Evolutionary conservation across 495 filamentous ascomycete genomes (phyloP), one percentile per base, ranked within the genome.

Genomic region (Aeminium ludgeri): DNA sequence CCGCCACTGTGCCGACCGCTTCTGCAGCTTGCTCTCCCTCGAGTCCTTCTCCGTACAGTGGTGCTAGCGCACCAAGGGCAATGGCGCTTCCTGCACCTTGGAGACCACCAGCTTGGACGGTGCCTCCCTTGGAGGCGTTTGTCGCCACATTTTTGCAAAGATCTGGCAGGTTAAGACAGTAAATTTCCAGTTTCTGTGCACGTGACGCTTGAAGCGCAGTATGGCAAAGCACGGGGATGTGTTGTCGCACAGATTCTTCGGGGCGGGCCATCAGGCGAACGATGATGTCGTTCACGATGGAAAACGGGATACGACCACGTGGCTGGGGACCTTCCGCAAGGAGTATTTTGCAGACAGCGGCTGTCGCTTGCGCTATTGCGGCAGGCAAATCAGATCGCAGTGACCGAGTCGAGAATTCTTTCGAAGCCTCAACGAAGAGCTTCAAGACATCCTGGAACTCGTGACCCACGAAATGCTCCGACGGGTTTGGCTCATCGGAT

Each of bases 61-160:
- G n/a, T 4, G 44, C 29, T 23, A 46, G 20, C 11, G 44, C 44
- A 10, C 48, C 48, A 8, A 51, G 38, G 10, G 43, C 48, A 10
- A 51, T 43, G 4, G 36, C 38, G 20, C 48, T 25, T 1, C 48
- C 45, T 4, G 48, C 43, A 4, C 48, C 48, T 15, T 23, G 15
- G 0, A 43, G 28, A n/a, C n/a, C n/a, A n/a, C n/a, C n/a, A n/a
- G n/a, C n/a, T n/a, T n/a, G n/a, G n/a, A n/a, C n/a, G 3, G 44
- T 46, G 23, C 32, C 13, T 15, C 38, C 46, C 19, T 51, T 51
- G 4, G 40, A 25, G 11, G 18, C 19, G 19, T 46, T 40, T 11
- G 38, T 19, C 6, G 39, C 20, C 6, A 51, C 40, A 18, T 42
- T 38, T 20, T 34, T 43, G 18, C 11, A 11, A 8, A 51, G 29